Evolutionary conservation across 352 stramenopile genomes (phyloP).

Genomic region (Globisporangium lucens): DNA sequence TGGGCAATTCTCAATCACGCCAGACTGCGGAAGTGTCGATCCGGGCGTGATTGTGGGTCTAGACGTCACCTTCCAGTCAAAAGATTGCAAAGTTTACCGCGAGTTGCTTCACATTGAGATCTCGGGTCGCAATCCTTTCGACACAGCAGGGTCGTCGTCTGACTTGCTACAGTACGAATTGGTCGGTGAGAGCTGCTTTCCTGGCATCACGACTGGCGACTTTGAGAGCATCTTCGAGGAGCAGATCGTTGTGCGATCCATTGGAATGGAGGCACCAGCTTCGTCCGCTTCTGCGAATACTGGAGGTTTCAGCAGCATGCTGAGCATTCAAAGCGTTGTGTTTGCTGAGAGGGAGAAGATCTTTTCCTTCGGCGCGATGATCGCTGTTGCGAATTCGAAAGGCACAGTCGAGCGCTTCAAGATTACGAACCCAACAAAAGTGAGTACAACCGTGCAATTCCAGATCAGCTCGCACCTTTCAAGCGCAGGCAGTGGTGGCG

Average conservation of each 20-base stretch:
- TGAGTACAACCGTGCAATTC: conserved; percentile 88
- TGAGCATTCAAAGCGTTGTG: conserved; percentile 51
- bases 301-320: conserved; percentile 13
- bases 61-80: conserved; percentile 81
- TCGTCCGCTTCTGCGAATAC: neutral
- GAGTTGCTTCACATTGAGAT: conserved; percentile 75
- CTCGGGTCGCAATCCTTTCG: conserved; percentile 56
- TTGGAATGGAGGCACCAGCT: conserved; percentile 37
- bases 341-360: conserved; percentile 86
- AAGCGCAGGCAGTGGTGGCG: neutral
- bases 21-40: conserved; percentile 76
- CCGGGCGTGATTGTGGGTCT: conserved; percentile 73
- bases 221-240: conserved; percentile 94
- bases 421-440: conserved; percentile 95
- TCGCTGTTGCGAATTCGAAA: conserved; percentile 58
- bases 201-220: conserved; percentile 86
- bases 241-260: conserved; percentile 87
- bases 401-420: conserved; percentile 91
- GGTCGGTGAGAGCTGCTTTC: conserved; percentile 91
- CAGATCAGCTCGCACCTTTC: conserved; percentile 34
- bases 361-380: conserved; percentile 88
- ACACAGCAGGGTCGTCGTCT: conserved; percentile 24
- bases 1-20: conserved; percentile 80
- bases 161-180: conserved; percentile 81
- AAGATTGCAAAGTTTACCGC: conserved; percentile 65